Conservation (phyloP, 129 eudicot genomes). For the Scalesia atractyloides region DNA sequence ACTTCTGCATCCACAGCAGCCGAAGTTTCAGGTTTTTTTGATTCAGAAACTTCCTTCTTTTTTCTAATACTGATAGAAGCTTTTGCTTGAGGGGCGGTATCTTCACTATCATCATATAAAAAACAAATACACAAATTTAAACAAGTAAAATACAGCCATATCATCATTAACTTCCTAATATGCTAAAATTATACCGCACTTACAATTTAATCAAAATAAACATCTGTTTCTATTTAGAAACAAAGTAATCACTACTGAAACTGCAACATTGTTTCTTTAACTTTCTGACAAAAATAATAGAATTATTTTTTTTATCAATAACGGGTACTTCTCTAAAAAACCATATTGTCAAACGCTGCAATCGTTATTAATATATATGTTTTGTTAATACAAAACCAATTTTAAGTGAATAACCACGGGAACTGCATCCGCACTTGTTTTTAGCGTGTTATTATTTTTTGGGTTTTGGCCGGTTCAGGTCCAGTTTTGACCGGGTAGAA, state of each 20-base stretch:
- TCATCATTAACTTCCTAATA: neutral
- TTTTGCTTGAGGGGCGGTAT: constrained; percentile 32
- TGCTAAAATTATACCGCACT: neutral
- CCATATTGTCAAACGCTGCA: neutral
- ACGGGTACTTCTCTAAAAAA: neutral
- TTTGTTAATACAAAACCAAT: neutral
- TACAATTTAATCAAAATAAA: neutral
- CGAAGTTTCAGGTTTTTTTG: constrained; percentile 40
- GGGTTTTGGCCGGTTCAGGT: too few species aligned
- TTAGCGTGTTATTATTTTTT: neutral
- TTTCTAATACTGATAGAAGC: constrained; percentile 28
- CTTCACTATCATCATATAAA: constrained; percentile 45
- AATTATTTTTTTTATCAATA: neutral
- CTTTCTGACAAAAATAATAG: neutral
- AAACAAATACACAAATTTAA: constrained; percentile 11
- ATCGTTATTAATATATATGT: neutral
- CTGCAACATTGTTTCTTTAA: neutral
- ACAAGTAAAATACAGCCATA: neutral
- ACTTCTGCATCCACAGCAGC: constrained; percentile 32
- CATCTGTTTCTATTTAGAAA: neutral
- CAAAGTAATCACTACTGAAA: neutral
- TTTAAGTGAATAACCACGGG: neutral
- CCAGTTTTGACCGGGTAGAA: too few species aligned
- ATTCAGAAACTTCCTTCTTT: constrained; percentile 41
- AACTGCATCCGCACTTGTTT: neutral